Percentiles rank a stretch among this genome's conserved stretches.
These are phyloP conservation scores for Pseudopyrenochaeta lycopersici DNA, from an alignment of 2,329 filamentous ascomycete species.

Conservation along the genomic window DNA sequence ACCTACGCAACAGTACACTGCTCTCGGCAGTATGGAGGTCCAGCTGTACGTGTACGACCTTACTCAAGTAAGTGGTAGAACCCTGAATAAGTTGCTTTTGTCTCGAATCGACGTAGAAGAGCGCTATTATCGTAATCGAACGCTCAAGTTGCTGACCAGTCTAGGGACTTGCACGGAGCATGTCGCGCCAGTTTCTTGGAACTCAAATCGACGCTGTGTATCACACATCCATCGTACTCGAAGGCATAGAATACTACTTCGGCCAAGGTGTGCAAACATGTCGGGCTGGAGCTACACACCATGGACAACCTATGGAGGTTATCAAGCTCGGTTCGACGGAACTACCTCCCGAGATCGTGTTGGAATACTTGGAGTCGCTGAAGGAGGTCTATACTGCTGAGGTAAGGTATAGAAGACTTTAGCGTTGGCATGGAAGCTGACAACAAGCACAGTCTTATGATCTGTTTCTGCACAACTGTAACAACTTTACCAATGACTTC, in stretches of 20 bases:
- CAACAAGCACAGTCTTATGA: slow-evolving; percentile 34
- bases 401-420: slow-evolving; percentile 52
- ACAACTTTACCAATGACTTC: slow-evolving; percentile 96
- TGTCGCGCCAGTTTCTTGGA: slow-evolving; percentile 68
- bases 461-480: slow-evolving; percentile 86
- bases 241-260: slow-evolving; percentile 88
- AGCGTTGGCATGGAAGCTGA: not conserved
- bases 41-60: slow-evolving; percentile 63
- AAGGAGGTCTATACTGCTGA: slow-evolving; percentile 83
- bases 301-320: slow-evolving; percentile 82
- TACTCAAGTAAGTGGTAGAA: slow-evolving; percentile 47
- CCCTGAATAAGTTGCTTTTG: not conserved
- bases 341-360: slow-evolving; percentile 80
- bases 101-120: not conserved
- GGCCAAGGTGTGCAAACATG: slow-evolving; percentile 88
- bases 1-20: not conserved
- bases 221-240: slow-evolving; percentile 88
- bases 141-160: slow-evolving; percentile 1
- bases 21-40: slow-evolving; percentile 54
- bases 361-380: slow-evolving; percentile 87
- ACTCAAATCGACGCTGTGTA: slow-evolving; percentile 90
- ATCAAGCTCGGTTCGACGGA: slow-evolving; percentile 79
- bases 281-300: slow-evolving; percentile 81
- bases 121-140: not conserved
- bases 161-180: slow-evolving; percentile 63